Evolutionary conservation across 108 stramenopile species (phyloP).

Genomic region (Cyclostephanos invisitatus): DNA sequence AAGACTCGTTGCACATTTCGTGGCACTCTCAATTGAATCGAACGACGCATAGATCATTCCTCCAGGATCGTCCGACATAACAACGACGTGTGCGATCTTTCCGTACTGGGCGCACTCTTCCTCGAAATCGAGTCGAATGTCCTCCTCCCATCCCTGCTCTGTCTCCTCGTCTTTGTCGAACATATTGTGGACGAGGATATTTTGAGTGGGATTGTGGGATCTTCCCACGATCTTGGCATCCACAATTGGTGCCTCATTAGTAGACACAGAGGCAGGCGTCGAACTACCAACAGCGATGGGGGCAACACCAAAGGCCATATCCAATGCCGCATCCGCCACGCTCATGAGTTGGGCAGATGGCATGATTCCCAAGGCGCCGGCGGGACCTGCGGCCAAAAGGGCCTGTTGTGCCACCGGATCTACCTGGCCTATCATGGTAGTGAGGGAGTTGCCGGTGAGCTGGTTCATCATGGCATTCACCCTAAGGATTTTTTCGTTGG

Average conservation of each 20-base stretch:
- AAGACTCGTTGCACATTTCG: conserved; percentile 80
- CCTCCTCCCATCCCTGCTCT: conserved; percentile 85
- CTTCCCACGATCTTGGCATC: conserved; percentile 48
- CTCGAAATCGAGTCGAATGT: conserved; percentile 87
- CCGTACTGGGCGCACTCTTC: conserved; percentile 92
- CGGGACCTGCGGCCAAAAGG: conserved; percentile 42
- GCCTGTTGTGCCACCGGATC: conserved; percentile 39
- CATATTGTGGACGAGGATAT: conserved; percentile 91
- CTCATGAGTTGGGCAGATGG: conserved; percentile 37
- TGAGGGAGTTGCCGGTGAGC: conserved; percentile 53
- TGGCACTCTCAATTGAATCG: conserved; percentile 64
- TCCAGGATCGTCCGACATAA: conserved; percentile 84
- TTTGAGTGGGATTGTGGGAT: conserved; percentile 45
- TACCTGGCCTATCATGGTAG: conserved; percentile 35
- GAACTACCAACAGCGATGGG: conserved; percentile 27
- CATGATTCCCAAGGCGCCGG: conserved; percentile 45
- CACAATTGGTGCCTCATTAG: conserved; percentile 15
- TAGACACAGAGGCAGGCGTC: conserved; percentile 9
- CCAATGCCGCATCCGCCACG: conserved; percentile 53
- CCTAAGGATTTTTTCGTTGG: conserved; percentile 61
- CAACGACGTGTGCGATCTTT: conserved; percentile 62
- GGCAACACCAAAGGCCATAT: conserved; percentile 36
- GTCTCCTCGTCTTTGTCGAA: conserved; percentile 93
- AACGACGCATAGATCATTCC: conserved; percentile 91
- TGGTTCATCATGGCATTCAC: conserved; percentile 57